Base-by-base conservation (phyloP, 495 filamentous ascomycete species). In the Penicillium steckii region DNA sequence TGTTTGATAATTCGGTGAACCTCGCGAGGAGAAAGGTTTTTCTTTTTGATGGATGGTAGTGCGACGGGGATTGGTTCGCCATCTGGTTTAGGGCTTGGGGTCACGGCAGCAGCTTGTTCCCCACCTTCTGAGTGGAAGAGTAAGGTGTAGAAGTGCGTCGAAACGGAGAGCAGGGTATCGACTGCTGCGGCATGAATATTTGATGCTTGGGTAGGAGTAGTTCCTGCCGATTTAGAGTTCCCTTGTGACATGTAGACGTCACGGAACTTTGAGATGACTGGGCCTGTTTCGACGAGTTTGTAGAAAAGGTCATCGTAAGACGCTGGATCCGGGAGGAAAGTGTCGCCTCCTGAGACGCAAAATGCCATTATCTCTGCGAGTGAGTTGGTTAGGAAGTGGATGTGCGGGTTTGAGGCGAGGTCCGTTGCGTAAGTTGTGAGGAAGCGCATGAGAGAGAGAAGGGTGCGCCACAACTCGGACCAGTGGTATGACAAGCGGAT, bases 301-400 rank as follows among this genome's bases (percentile, higher is more conserved):
- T 98, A 98, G 71, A 98, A 96, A 9, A 98, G 78, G 62, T 97
- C 95, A 61, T 98, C 94, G 66, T 97, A 97, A 18, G 88, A 86
- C 30, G 87, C 78, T 18, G 91, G 83, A 48, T 87, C 89, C 0
- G 95, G 95, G n/a, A 97, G 84, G 70, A 97, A 97, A 7, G 86
- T 82, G 65, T 97, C 95, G 6, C 94, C 94, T 9, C 83, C 76
- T 4, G 88, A 91, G n/a, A 97, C 80, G 6, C 88, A 86, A 42
- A 97, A 82, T 12, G 89, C 90, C 24, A 98, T 70, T n/a, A 95
- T 75, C 61, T 93, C 88, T 22, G 93, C 85, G 9, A 96, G 82
- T 29, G 70, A 70, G 43, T 53, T 69, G 23, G 68, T 71, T 40
- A 75, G 60, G 30, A 62, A 65, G 43, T 82, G 71, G 59, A 91